These are phyloP conservation scores for Neonectria faginata DNA, from an alignment of 2,329 filamentous ascomycete genomes.

Conservation along the genomic window DNA sequence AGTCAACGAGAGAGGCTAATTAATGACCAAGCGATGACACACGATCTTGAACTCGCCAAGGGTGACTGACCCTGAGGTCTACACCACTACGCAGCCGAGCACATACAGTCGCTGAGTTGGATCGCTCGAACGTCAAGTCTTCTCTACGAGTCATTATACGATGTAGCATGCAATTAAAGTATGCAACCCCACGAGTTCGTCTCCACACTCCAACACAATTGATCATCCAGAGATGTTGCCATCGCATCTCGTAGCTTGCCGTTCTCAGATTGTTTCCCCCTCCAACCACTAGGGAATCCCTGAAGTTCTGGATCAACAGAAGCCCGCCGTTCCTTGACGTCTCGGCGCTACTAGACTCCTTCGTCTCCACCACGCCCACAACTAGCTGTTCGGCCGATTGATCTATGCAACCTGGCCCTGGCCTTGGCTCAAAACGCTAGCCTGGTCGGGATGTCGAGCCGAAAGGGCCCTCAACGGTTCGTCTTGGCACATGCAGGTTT, in stretches of 20 bases:
- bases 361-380: neutral
- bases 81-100: neutral
- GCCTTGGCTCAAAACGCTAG: constrained; percentile 1
- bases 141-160: neutral
- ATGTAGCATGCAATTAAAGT: neutral
- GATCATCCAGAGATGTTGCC: neutral
- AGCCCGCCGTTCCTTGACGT: neutral
- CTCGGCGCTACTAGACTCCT: neutral
- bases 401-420: neutral
- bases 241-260: neutral
- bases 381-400: constrained; percentile 7
- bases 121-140: neutral
- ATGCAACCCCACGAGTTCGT: neutral
- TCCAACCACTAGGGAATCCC: neutral
- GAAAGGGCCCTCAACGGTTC: neutral
- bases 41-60: neutral
- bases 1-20: neutral
- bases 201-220: neutral
- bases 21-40: neutral
- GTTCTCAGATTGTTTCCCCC: neutral
- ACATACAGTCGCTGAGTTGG: neutral
- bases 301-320: neutral
- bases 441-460: neutral
- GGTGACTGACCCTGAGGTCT: neutral
- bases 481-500: neutral